phyloP scores from a whole-genome alignment of 2,329 filamentous ascomycete species.

The Ophiostoma ulmi region DNA sequence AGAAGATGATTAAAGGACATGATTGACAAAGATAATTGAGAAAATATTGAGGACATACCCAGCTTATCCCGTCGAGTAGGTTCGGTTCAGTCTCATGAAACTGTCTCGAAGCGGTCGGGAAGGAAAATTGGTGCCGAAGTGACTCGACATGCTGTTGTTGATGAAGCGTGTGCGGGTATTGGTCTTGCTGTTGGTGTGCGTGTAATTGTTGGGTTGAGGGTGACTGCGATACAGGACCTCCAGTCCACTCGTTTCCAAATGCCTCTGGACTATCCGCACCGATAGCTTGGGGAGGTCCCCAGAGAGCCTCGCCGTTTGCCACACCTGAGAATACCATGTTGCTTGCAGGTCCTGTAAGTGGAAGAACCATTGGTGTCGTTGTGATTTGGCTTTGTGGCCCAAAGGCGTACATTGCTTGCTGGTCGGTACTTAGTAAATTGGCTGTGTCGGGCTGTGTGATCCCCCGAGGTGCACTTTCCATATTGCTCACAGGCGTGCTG shows the following conservation, averaged over 20 bases:
- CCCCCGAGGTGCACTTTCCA: constrained; percentile 14
- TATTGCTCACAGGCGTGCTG: neutral
- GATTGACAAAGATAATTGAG: neutral
- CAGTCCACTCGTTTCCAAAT: neutral
- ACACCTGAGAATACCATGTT: constrained; percentile 44
- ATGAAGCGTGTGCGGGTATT: neutral
- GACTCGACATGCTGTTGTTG: constrained; percentile 15
- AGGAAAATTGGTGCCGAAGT: constrained; percentile 2
- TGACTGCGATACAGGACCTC: neutral
- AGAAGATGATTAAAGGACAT: too few relatives aligned
- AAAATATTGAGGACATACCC: neutral
- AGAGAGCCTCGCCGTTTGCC: constrained; percentile 45
- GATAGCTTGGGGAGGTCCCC: constrained; percentile 36
- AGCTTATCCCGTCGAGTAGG: constrained; percentile 20
- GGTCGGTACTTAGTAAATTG: constrained; percentile 17
- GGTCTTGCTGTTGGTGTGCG: constrained; percentile 15
- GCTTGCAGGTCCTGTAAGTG: neutral
- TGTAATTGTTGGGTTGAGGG: neutral
- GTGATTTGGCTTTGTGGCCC: neutral
- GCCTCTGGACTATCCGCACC: constrained; percentile 39
- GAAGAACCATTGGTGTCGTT: neutral
- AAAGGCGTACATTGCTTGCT: constrained; percentile 14
- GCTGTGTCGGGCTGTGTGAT: constrained; percentile 8
- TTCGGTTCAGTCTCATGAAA: constrained; percentile 11
- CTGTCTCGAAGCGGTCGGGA: neutral